Base-by-base conservation (phyloP, 495 filamentous ascomycete species). In the Penicillium taxi region DNA sequence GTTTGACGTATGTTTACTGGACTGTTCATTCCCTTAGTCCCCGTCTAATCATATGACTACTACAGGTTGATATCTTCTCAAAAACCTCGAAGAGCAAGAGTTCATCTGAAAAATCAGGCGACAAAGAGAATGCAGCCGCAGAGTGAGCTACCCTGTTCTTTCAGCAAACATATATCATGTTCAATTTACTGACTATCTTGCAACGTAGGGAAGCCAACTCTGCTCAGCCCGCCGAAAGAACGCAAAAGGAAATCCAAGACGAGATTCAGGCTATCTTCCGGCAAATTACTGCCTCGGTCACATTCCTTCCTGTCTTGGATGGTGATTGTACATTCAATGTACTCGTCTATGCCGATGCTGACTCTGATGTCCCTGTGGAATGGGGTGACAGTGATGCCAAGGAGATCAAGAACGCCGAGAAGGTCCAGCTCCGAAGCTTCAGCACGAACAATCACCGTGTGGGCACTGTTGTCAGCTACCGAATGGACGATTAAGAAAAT, bases 361-460 rank as follows among this genome's bases (percentile, higher is more conserved):
- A 95, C 59, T 90, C 84, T 15, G 91, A 98, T 16, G 91, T 98
- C 11, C 91, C 91, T 5, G 82, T 98, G 40, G 93, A 98, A 61
- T 98, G 91, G 91, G 91, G 91, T 22, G 91, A 98, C 65, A 93
- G 86, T 51, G 91, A 98, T 56, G 89, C 93, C 31, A 96, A 94
- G 67, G 91, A 98, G 70, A 94, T 98, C 50, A 81, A 80, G 55
- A 86, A 90, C 50, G 90, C 85, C 11, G 91, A 98, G 69, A 89
- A 94, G 56, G 91, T 98, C 6, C 87, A 93, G 60, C 63, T 98
- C 47, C 72, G 93, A 49, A 94, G 90, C 41, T 98, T 96, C 61
- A 94, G 88, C 59, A 98, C 91, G 5, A 86, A 80, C 41, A 91
- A 78, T 48, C 91, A 98, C 58, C 72, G 81, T 6, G 93, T 98